Evolutionary conservation across 2,329 filamentous ascomycete species (phyloP), one percentile per base, ranked within the genome.

Genomic region (Paramyrothecium sp.): DNA sequence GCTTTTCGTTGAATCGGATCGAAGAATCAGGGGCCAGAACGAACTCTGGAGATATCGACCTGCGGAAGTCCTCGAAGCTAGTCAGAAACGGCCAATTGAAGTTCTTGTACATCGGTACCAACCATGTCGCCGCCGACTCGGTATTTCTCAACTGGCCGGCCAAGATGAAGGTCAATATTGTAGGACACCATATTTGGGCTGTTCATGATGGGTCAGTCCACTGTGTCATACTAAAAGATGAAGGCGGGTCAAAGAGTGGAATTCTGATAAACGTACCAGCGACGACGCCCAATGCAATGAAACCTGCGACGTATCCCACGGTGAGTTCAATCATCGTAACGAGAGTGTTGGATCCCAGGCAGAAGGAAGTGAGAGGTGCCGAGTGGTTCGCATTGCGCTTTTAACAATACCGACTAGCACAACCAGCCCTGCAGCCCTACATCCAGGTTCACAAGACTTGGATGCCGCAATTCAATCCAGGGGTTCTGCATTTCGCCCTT

Each of bases 231-330:
- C 5, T 30, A 10, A 30, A 5, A 30, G 26, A 5, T 30, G 26
- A 30, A 10, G 10, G 10, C 26, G 10, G 26, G 10, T 4, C 26
- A 30, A 30, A 10, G 5, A 30, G 10, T 30, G 26, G 26, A 10
- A 30, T 4, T 30, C 10, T 30, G 26, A 4, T 30, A 13, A 50
- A 52, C 63, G 51, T 60, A 67, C 63, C 63, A 30, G 59, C 48
- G 19, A 66, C 60, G 16, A 66, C 57, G 44, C 55, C 58, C 46
- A 62, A 60, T 47, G 64, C 65, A 51, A 67, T 67, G 13, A 67
- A 58, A 58, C 65, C 63, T 23, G 65, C 65, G 38, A 65, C 60
- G 33, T 65, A 62, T 46, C 65, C 65, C 17, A 62, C 59, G 1
- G 65, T 65, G 17, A 66, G 34, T 26, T 65, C 60, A 41, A 52